Evolutionary conservation across 1,284 basidiomycete species (phyloP).

Genomic region (Takashimella tepidaria): DNA sequence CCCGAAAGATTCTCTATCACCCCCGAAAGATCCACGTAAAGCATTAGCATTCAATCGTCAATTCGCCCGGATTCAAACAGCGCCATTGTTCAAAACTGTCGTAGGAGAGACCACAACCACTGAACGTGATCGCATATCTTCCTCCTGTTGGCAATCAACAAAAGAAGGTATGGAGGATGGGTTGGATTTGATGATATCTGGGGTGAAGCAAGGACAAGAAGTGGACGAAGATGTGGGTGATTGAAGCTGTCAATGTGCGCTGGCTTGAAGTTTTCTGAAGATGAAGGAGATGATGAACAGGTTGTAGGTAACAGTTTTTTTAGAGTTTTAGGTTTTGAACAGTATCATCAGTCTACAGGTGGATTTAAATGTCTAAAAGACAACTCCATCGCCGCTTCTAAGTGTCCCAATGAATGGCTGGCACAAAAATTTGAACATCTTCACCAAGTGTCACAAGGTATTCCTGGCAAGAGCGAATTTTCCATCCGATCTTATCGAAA

Average conservation of each 20-base stretch:
- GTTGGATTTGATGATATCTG: conserved; percentile 36
- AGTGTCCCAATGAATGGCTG: conserved; percentile 43
- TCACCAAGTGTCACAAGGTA: conserved; percentile 35
- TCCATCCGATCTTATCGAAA: conserved; percentile 32
- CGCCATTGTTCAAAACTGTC: conserved; percentile 23
- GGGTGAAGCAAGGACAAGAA: conserved; percentile 19
- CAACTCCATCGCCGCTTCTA: conserved; percentile 20
- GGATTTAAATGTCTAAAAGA: conserved; percentile 37
- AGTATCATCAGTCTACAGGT: too few species aligned
- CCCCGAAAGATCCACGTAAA: conserved; percentile 13
- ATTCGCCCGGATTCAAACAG: conserved; percentile 18
- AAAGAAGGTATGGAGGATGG: conserved; percentile 21
- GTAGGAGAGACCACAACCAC: conserved; percentile 17
- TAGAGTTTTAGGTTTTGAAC: background rate
- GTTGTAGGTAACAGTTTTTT: background rate
- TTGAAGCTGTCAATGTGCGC: background rate
- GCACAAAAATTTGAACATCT: conserved; percentile 41
- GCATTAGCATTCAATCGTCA: conserved; percentile 1
- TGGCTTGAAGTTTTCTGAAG: background rate
- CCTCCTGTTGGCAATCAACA: conserved; percentile 30
- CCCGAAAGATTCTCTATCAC: conserved; percentile 17
- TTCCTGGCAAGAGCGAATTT: conserved; percentile 37
- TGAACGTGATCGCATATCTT: conserved; percentile 20
- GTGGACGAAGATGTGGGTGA: conserved; percentile 2
- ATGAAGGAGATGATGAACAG: conserved; percentile 1